These are phyloP conservation scores for Chalara sp. DNA, from an alignment of 2,329 filamentous ascomycete genomes.

Conservation along the genomic window DNA sequence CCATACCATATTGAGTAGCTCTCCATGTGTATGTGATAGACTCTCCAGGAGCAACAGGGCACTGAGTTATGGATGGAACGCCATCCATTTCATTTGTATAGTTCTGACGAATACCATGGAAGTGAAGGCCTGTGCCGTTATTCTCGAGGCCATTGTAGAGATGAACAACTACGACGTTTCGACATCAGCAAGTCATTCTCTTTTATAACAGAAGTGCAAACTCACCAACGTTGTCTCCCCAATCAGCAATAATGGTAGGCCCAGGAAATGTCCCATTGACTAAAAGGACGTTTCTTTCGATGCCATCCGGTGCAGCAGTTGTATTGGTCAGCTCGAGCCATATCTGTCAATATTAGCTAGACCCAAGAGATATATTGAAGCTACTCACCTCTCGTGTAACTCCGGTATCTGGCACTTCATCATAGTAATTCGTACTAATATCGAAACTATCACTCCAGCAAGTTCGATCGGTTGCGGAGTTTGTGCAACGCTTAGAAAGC, in stretches of 20 bases:
- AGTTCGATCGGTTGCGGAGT: constrained; percentile 14
- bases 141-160: not conserved
- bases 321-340: too few relatives aligned
- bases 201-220: constrained; percentile 26
- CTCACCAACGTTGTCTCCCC: constrained; percentile 22
- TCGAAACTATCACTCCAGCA: constrained; percentile 20
- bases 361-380: too few relatives aligned
- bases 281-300: constrained; percentile 43
- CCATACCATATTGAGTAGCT: not conserved
- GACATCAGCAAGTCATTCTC: constrained; percentile 14
- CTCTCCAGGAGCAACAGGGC: not conserved
- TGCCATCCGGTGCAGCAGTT: constrained; percentile 36
- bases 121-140: not conserved
- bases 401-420: constrained; percentile 20
- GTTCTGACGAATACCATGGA: not conserved
- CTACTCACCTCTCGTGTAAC: constrained; percentile 16
- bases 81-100: not conserved
- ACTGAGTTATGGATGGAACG: not conserved
- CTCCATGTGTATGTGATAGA: not conserved
- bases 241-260: constrained; percentile 33
- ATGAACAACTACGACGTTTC: too few relatives aligned
- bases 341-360: too few relatives aligned
- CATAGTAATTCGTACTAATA: constrained; percentile 16
- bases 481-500: too few relatives aligned
- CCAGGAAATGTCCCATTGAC: constrained; percentile 31